Evolutionary conservation across 495 filamentous ascomycete species (phyloP).

Genomic region (Aspergillus sclerotioniger): DNA sequence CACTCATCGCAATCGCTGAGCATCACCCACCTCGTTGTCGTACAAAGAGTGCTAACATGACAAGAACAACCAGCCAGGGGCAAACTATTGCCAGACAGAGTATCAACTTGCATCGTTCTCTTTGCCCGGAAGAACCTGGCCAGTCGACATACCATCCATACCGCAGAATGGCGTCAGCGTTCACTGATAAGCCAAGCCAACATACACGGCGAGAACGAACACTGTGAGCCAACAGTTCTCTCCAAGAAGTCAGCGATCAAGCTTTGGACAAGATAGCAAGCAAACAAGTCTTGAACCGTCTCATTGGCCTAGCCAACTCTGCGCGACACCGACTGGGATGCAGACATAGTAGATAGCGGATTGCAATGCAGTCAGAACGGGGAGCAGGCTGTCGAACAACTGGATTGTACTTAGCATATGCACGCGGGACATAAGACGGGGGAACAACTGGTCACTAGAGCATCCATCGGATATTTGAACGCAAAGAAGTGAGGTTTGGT

Average conservation of each 20-base stretch:
- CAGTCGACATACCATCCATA: neutral
- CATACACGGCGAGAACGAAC: neutral
- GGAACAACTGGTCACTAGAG: constrained; percentile 1
- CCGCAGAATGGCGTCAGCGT: neutral
- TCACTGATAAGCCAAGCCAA: neutral
- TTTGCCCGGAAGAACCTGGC: neutral
- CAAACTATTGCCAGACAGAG: neutral
- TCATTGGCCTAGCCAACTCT: neutral
- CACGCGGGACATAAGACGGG: neutral
- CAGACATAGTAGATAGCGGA: neutral
- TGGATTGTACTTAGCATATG: neutral
- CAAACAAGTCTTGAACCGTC: neutral
- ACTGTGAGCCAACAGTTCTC: neutral
- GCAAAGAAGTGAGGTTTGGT: constrained; percentile 5
- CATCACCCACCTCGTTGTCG: too few species aligned
- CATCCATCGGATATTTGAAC: constrained; percentile 6
- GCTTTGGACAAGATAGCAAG: neutral
- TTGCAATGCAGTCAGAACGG: neutral
- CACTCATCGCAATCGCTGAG: too few species aligned
- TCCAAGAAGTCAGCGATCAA: neutral
- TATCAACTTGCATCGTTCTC: neutral
- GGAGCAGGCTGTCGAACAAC: neutral
- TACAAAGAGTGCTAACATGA: neutral
- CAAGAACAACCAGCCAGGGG: neutral
- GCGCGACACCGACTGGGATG: neutral